These are phyloP conservation scores for Melocanna baccifera DNA, from an alignment of 176 grass and related monocot genomes.

Conservation along the genomic window DNA sequence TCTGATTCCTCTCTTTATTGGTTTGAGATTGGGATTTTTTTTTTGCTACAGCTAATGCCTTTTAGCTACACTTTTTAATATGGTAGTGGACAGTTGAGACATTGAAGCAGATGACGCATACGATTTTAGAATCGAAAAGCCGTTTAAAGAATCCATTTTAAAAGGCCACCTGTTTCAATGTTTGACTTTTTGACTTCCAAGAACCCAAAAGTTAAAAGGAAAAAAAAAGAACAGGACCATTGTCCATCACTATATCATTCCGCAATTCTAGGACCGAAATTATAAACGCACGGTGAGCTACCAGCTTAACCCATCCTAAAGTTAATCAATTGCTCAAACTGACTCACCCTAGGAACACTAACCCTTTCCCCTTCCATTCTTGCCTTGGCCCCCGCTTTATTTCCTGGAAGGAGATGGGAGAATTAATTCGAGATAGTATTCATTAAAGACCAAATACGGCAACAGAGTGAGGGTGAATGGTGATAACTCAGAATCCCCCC, in stretches of 20 bases:
- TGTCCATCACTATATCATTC: not conserved
- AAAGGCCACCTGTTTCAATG: no score
- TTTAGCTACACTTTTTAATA: no score
- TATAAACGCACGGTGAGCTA: not conserved
- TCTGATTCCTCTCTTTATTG: not conserved
- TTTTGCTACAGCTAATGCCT: no score
- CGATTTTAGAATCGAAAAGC: rapidly evolving
- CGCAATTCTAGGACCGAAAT: not conserved
- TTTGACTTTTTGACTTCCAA: no score
- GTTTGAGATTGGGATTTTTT: not conserved
- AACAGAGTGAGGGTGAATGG: no score
- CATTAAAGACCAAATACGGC: no score
- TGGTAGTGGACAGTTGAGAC: rapidly evolving
- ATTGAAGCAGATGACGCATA: rapidly evolving
- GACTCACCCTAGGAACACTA: not conserved
- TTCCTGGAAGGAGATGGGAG: not conserved
- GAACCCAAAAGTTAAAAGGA: no score
- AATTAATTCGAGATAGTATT: not conserved
- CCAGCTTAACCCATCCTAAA: not conserved
- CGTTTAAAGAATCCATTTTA: no score
- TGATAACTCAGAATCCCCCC: no score
- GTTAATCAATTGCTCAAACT: not conserved
- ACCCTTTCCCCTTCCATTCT: not conserved
- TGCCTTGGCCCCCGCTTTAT: not conserved
- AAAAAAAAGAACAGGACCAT: no score